phyloP scores from a whole-genome alignment of 495 filamentous ascomycete species.

The Lasiosphaeria ovina region DNA sequence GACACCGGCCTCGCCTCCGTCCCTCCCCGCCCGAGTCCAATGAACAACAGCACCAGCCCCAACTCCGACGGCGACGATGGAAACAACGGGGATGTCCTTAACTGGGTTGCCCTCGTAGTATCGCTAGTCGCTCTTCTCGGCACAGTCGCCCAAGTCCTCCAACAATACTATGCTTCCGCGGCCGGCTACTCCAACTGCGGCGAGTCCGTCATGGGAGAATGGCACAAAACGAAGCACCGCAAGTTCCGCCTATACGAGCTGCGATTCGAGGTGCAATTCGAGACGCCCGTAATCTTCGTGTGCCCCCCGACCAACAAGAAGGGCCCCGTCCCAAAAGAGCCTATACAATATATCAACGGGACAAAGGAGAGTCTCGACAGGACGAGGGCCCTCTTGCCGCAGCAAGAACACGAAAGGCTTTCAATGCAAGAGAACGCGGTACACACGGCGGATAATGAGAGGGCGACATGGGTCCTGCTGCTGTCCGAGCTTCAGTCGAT shows the following conservation, averaged over 20 bases:
- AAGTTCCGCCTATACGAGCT: conserved; percentile 42
- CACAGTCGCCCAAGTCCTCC: conserved; percentile 40
- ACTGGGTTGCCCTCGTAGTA: conserved; percentile 32
- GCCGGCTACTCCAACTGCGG: conserved; percentile 42
- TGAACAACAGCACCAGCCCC: conserved; percentile 9
- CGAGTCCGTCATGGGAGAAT: conserved; percentile 45
- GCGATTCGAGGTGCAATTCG: conserved; percentile 50
- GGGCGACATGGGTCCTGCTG: conserved; percentile 46
- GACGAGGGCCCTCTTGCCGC: conserved; percentile 27
- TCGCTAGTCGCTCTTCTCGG: conserved; percentile 40
- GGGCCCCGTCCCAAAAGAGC: conserved; percentile 35
- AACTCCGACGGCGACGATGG: conserved; percentile 4
- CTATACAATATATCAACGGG: conserved; percentile 42
- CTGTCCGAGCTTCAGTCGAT: conserved; percentile 44
- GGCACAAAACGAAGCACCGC: conserved; percentile 41
- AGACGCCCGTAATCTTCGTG: conserved; percentile 50
- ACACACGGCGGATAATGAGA: conserved; percentile 48
- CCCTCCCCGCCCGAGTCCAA: not conserved
- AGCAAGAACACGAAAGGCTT: conserved; percentile 21
- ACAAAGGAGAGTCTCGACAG: conserved; percentile 33
- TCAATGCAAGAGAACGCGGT: conserved; percentile 28
- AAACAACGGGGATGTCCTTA: conserved; percentile 18
- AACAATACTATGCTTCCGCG: conserved; percentile 44
- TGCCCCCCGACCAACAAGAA: conserved; percentile 38
- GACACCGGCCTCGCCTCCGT: too few relatives aligned